A percentile compares a stretch with the other conserved stretches of the same genome.
These are phyloP conservation scores for Nakazawaea ambrosiae DNA, from an alignment of 805 yeast species.

Conservation along the genomic window DNA sequence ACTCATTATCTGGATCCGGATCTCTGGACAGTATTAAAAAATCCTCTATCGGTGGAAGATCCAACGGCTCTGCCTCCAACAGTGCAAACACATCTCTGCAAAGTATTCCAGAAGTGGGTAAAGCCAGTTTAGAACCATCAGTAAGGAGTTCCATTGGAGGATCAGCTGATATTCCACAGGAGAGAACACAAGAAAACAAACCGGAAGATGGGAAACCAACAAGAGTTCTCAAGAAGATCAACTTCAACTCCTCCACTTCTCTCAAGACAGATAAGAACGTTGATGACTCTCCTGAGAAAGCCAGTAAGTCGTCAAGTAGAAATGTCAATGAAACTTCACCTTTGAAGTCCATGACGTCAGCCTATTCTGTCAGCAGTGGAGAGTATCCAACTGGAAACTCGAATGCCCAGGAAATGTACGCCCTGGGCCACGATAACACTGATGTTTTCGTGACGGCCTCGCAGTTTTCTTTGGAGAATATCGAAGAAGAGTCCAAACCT, in stretches of 20 bases:
- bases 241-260: slow-evolving; percentile 4
- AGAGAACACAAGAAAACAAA: neutral
- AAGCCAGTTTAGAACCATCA: neutral
- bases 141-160: neutral
- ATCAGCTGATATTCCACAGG: slow-evolving; percentile 1
- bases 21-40: slow-evolving; percentile 1
- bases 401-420: slow-evolving; percentile 17
- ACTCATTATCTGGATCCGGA: slow-evolving; percentile 1
- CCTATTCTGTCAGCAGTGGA: slow-evolving; percentile 3
- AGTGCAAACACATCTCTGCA: slow-evolving; percentile 8
- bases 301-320: neutral
- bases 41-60: neutral
- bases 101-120: slow-evolving; percentile 1
- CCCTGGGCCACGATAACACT: slow-evolving; percentile 19
- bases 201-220: slow-evolving; percentile 2
- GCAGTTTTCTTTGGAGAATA: slow-evolving; percentile 20
- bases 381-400: slow-evolving; percentile 9
- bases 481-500: slow-evolving; percentile 8
- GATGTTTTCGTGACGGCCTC: slow-evolving; percentile 34
- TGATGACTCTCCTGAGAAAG: slow-evolving; percentile 5
- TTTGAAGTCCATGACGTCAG: slow-evolving; percentile 5
- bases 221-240: slow-evolving; percentile 8
- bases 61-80: neutral
- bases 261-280: neutral
- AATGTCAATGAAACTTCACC: slow-evolving; percentile 2